Conservation (phyloP, 208 protist genomes). For the Angomonas ambiguus region DNA sequence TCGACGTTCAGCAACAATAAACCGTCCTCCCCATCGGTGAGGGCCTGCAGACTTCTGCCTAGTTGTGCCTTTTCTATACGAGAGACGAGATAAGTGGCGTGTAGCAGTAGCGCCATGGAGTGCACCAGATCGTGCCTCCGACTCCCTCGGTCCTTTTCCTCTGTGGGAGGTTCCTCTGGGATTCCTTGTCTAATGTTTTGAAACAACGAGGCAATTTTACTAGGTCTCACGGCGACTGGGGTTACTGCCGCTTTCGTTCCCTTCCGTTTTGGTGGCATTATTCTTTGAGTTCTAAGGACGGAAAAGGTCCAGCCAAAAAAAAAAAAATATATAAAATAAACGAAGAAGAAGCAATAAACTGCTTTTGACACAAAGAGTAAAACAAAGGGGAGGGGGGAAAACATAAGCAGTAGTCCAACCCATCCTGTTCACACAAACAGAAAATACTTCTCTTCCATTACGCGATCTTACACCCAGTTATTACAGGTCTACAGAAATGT, state of each 20-base stretch:
- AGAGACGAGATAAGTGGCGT: constrained; percentile 66
- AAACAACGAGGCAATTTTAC: constrained; percentile 11
- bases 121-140: constrained; percentile 12
- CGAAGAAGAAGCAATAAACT: background rate
- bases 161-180: background rate
- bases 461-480: too few relatives aligned
- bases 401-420: too few relatives aligned
- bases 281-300: background rate
- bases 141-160: background rate
- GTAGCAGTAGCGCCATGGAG: constrained; percentile 50
- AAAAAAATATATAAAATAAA: constrained; percentile 14
- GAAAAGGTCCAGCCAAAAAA: background rate
- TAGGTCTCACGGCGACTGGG: background rate
- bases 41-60: constrained; percentile 13
- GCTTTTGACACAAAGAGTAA: constrained; percentile 3
- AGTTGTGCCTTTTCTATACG: constrained; percentile 67
- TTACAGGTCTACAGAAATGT: constrained; percentile 12
- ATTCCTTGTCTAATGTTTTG: constrained; percentile 9
- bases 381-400: constrained; percentile 12
- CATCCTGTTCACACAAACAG: too few relatives aligned
- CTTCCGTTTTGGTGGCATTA: constrained; percentile 8
- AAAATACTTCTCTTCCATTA: too few relatives aligned
- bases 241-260: background rate
- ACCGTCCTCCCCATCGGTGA: background rate
- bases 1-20: constrained; percentile 23